Percentiles rank a stretch among this genome's conserved stretches.
Evolutionary conservation across 805 yeast genomes (phyloP).

Genomic region (Cyberlindnera bimundalis): DNA sequence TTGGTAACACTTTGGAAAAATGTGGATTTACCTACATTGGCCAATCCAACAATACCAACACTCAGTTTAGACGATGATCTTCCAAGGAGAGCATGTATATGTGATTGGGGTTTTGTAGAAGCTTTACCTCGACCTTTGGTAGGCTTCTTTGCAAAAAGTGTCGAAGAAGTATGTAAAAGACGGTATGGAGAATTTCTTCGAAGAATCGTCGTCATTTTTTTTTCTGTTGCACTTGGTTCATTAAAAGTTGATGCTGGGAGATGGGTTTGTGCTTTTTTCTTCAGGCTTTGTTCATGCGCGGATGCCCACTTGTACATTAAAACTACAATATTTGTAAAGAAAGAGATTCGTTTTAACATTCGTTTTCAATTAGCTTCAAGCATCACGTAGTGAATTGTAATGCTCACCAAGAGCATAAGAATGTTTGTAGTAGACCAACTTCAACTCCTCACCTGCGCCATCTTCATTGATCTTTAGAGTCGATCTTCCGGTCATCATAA

Average conservation of each 20-base stretch:
- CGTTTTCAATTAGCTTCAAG: background rate
- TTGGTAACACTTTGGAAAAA: conserved; percentile 78
- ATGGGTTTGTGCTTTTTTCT: no score
- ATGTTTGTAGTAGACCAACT: conserved; percentile 79
- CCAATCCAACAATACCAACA: conserved; percentile 74
- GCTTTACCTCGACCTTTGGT: conserved; percentile 5
- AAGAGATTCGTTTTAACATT: no score
- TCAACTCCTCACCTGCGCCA: conserved; percentile 46
- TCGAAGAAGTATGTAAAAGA: conserved; percentile 8
- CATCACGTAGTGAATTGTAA: conserved; percentile 73
- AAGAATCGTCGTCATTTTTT: background rate
- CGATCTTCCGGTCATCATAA: conserved; percentile 75
- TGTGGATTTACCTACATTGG: conserved; percentile 78
- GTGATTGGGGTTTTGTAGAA: background rate
- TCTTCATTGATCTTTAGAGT: conserved; percentile 60
- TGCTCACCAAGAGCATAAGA: conserved; percentile 92
- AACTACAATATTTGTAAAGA: no score
- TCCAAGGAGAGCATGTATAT: conserved; percentile 22
- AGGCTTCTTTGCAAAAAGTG: conserved; percentile 19
- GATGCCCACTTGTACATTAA: no score
- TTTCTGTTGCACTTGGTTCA: no score
- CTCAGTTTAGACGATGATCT: conserved; percentile 28
- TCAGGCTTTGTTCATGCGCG: no score
- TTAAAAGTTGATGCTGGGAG: no score
- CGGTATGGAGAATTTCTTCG: conserved; percentile 4